Conservation (phyloP, 2,329 filamentous ascomycete genomes). For the Clarireedia sp. region DNA sequence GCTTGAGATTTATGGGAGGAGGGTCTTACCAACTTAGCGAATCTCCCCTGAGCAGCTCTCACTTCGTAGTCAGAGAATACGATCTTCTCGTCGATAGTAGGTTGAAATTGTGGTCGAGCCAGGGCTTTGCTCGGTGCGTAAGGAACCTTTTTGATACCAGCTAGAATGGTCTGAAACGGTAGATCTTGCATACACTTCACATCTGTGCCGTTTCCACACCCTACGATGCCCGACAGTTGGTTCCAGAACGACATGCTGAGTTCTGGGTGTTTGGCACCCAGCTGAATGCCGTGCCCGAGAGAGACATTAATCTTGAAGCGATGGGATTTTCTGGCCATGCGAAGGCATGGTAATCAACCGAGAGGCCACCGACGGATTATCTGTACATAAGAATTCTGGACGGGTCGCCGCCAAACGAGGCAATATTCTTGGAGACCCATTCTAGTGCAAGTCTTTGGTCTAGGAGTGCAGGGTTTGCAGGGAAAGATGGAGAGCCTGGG, state of each 20-base stretch:
- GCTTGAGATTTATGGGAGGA: background rate
- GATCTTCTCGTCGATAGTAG: constrained; percentile 14
- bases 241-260: background rate
- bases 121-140: background rate
- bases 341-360: constrained; percentile 13
- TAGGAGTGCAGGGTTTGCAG: background rate
- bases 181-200: background rate
- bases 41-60: constrained; percentile 8
- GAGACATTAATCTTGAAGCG: constrained; percentile 18
- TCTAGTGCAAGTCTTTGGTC: constrained; percentile 4
- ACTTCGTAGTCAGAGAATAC: constrained; percentile 14
- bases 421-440: constrained; percentile 21
- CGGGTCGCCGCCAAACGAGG: background rate
- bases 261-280: constrained; percentile 8
- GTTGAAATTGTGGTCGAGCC: constrained; percentile 11
- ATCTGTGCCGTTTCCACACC: background rate
- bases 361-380: constrained; percentile 33
- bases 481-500: constrained; percentile 32
- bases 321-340: constrained; percentile 13
- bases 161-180: background rate
- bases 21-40: constrained; percentile 9
- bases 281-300: constrained; percentile 21
- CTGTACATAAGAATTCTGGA: constrained; percentile 23
- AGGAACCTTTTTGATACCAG: background rate
- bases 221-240: background rate